Base-by-base conservation (phyloP, 2,329 filamentous ascomycete species). In the Bertia moriformis region DNA sequence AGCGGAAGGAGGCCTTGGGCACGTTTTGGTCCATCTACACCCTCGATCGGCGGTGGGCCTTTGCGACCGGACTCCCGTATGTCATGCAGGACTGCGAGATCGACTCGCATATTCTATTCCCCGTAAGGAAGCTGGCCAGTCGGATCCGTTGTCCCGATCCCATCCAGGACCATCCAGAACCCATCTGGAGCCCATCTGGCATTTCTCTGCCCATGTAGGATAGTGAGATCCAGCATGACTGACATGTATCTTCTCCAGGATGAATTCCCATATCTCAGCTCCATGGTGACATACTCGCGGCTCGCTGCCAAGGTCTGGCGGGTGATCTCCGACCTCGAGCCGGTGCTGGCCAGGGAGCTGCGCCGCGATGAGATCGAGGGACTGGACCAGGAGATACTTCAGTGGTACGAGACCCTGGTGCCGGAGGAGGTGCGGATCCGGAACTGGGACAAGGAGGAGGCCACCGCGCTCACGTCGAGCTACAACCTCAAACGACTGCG, bases 1-100 rank as follows among this genome's bases (percentile, higher is more conserved):
- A 87, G 44, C 71, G 83, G 38, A 65, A 68, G 38, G 69, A 74
- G 38, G 77, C 82, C 0, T 67, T 83, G 19, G 73, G 79, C 38
- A 73, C 84, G 13, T 93, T 93, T 56, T 95, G 85, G 88, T 77
- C 81, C 1, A 77, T 87, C 14, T 93, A 91, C 51, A 78, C 87
- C 3, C 65, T 94, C 29, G 88, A 94, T 53, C 69, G 86, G 29
- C 70, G 87, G 38, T 94, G 86, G 86, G 86, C 82, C 45, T 85
- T 94, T 48, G 83, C 81, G n/a, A 88, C 84, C 0, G 87, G 87
- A 0, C 69, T 94, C 55, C 87, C 87, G 0, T 93, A 86, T 59
- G 79, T 83, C 2, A 66, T 93, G 24, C 81, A 89, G 46, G 87
- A 94, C 50, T 73, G 83, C 14, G 86, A 93, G 51, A 84, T 94